Conservation (phyloP, 1,284 basidiomycete genomes). For the Puccinia hordei region DNA sequence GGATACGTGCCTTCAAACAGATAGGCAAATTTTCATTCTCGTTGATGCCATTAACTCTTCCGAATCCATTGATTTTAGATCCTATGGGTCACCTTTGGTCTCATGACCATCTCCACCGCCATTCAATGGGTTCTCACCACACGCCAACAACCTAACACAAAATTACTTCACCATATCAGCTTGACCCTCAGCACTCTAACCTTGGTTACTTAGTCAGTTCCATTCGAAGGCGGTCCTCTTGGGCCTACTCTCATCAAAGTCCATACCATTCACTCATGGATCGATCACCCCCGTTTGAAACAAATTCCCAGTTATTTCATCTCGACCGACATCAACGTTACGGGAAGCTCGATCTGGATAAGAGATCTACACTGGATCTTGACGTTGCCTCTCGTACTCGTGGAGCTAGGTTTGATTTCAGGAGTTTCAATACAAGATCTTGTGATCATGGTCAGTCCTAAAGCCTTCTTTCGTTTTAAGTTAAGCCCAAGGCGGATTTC, state of each 20-base stretch:
- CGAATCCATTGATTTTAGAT: conserved; percentile 1
- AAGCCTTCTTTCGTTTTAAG: neutral
- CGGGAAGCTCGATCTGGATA: conserved; percentile 30
- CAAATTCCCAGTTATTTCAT: conserved; percentile 23
- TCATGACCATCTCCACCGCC: conserved; percentile 22
- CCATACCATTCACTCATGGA: neutral
- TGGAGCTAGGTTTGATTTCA: conserved; percentile 24
- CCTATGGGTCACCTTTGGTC: conserved; percentile 27
- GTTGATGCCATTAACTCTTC: neutral
- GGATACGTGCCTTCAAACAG: neutral
- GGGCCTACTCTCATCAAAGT: neutral
- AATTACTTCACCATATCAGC: conserved; percentile 29
- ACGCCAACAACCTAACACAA: conserved; percentile 29
- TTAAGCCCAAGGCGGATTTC: neutral
- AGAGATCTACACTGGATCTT: conserved; percentile 35
- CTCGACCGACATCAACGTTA: conserved; percentile 25
- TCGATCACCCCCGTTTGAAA: too few relatives aligned
- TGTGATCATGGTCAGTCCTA: conserved; percentile 20
- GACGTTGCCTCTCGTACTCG: conserved; percentile 18
- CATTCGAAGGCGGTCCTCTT: neutral
- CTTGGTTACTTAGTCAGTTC: conserved; percentile 17
- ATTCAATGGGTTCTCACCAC: conserved; percentile 26
- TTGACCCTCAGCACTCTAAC: conserved; percentile 29
- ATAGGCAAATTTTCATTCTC: neutral
- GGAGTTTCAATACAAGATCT: conserved; percentile 26